These are phyloP conservation scores for Neurospora sublineolata DNA, from an alignment of 495 filamentous ascomycete genomes.

Conservation along the genomic window DNA sequence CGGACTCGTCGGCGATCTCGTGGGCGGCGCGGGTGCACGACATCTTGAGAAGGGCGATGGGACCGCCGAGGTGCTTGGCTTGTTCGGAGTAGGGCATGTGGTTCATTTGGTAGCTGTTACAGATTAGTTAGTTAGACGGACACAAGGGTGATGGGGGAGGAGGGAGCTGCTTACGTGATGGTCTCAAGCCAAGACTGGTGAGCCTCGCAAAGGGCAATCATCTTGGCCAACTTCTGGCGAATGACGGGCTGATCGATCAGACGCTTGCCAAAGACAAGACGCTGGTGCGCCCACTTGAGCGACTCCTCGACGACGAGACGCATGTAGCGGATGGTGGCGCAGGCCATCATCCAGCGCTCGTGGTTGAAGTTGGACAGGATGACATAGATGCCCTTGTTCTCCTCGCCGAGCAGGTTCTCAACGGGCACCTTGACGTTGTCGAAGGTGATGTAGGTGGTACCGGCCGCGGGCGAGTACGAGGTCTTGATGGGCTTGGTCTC, in stretches of 20 bases:
- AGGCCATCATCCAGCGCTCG: constrained; percentile 61
- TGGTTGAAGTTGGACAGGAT: constrained; percentile 84
- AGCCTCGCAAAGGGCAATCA: constrained; percentile 72
- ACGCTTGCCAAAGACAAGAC: constrained; percentile 73
- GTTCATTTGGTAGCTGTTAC: constrained; percentile 61
- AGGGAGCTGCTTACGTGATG: constrained; percentile 31
- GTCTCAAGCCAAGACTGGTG: constrained; percentile 80
- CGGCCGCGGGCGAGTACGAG: constrained; percentile 68
- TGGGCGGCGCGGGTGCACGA: constrained; percentile 63
- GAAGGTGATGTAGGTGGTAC: constrained; percentile 71
- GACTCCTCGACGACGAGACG: constrained; percentile 71
- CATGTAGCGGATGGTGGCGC: constrained; percentile 50
- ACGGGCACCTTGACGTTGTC: constrained; percentile 80
- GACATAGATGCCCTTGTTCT: constrained; percentile 82
- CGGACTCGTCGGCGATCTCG: constrained; percentile 70
- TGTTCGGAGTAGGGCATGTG: constrained; percentile 74
- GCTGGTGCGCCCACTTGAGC: constrained; percentile 82
- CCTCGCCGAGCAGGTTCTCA: constrained; percentile 67
- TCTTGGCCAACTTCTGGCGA: constrained; percentile 76
- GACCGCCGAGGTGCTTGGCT: constrained; percentile 62
- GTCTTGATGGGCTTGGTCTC: constrained; percentile 80
- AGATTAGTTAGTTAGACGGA: no score
- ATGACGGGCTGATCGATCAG: constrained; percentile 80
- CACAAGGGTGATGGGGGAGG: no score
- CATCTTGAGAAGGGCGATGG: constrained; percentile 76